phyloP scores from a whole-genome alignment of 805 yeast species.

The Ogataea trehalophila region DNA sequence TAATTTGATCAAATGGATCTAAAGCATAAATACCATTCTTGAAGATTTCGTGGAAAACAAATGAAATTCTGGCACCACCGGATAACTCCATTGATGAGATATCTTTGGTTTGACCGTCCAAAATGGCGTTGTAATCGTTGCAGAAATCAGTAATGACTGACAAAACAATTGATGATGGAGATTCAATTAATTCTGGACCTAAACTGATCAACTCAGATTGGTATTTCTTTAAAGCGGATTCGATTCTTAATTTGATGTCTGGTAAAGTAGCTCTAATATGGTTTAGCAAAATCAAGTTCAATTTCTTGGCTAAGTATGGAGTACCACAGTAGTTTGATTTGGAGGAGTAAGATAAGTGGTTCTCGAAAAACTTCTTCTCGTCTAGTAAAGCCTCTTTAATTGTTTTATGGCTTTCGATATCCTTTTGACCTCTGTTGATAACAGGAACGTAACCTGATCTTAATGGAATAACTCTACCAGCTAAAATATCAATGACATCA shows the following conservation, averaged over 20 bases:
- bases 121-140: conserved; percentile 83
- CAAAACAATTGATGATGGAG: conserved; percentile 85
- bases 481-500: conserved; percentile 90
- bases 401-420: conserved; percentile 82
- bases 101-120: conserved; percentile 91
- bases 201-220: conserved; percentile 69
- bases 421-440: conserved; percentile 94
- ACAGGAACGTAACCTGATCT: conserved; percentile 97
- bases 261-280: conserved; percentile 89
- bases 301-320: conserved; percentile 90
- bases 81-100: conserved; percentile 83
- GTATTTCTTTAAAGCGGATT: conserved; percentile 77
- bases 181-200: conserved; percentile 86
- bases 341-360: conserved; percentile 84
- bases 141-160: conserved; percentile 89
- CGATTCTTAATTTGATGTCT: conserved; percentile 87
- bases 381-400: conserved; percentile 81
- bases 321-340: conserved; percentile 98
- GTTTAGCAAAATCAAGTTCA: conserved; percentile 80
- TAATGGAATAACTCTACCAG: conserved; percentile 92
- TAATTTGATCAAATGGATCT: conserved; percentile 95
- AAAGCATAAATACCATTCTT: conserved; percentile 87
- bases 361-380: conserved; percentile 78
- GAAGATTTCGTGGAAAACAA: conserved; percentile 94
- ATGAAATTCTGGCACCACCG: conserved; percentile 97